Percentiles rank a stretch among this genome's conserved stretches.
Conservation (phyloP, 1,284 basidiomycete genomes). For the Ceratobasidium sp. region DNA sequence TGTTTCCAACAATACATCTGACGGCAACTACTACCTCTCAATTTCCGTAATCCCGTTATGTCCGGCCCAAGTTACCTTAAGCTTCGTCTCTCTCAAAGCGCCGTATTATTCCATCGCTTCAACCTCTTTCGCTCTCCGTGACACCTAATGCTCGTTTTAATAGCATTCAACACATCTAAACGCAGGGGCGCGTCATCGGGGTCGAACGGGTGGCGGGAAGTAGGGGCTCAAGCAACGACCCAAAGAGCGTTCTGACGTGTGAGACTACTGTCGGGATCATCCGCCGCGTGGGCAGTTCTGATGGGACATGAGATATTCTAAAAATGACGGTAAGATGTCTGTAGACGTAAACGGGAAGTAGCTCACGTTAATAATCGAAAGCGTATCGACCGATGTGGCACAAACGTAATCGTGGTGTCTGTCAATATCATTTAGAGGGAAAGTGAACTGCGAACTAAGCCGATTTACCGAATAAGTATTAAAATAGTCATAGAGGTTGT, state of each 20-base stretch:
- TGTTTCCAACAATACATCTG: conserved; percentile 43
- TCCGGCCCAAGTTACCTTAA: conserved; percentile 70
- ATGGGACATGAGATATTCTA: conserved; percentile 73
- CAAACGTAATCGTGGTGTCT: conserved; percentile 68
- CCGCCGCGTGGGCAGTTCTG: conserved; percentile 80
- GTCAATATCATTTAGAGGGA: not conserved
- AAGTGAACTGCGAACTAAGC: conserved; percentile 5
- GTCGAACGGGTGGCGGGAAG: conserved; percentile 63
- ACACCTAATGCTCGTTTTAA: conserved; percentile 53
- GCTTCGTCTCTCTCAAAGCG: conserved; percentile 59
- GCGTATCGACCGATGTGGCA: conserved; percentile 73
- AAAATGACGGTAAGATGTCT: conserved; percentile 8
- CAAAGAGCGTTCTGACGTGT: conserved; percentile 80
- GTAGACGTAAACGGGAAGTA: not conserved
- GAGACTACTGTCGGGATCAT: conserved; percentile 83
- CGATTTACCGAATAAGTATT: conserved; percentile 74
- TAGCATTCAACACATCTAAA: conserved; percentile 49
- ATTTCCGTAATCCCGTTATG: conserved; percentile 73
- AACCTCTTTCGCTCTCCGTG: conserved; percentile 60
- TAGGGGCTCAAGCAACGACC: conserved; percentile 70
- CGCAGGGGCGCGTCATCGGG: not conserved
- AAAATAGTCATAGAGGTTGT: conserved; percentile 72
- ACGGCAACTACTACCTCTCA: conserved; percentile 81
- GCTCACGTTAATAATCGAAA: conserved; percentile 66
- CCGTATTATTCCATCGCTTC: conserved; percentile 65